Evolutionary conservation across 257 asterid genomes (phyloP), one percentile per base, ranked within the genome.

Genomic region (Petunia axillaris): DNA sequence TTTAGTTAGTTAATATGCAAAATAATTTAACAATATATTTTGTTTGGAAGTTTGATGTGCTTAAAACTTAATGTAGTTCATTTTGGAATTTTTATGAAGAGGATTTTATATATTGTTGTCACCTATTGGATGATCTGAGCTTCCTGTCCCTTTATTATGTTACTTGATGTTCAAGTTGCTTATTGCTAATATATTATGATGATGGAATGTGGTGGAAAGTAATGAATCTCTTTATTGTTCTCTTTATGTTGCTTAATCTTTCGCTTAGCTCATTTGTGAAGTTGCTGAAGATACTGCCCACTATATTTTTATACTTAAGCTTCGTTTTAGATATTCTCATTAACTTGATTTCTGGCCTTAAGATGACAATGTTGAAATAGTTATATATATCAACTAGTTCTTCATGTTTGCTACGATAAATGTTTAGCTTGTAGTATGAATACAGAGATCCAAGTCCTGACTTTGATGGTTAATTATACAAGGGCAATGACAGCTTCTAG

Each of bases 51-150:
- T 10, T 50, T 50, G 36, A 73, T 73, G 46, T 11, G 46, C 36
- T 73, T 11, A 50, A 73, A 50, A 3, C 36, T 50, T 71, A 71
- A 63, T 77, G 81, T 77, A 60, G 59, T 60, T 62, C 46, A 60
- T 41, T 48, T 43, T 60, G 66, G 46, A 43, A 40, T 59, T 11
- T 77, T 71, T 71, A 5, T 71, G 11, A 48, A 46, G 58, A 68
- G 44, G 6, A 35, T 48, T 57, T 71, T 71, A n/a, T 52, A 50
- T 11, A 71, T 44, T 48, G 25, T 43, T 43, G 35, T 71, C 57
- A 35, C 43, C 25, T 46, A 0, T 10, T 48, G 44, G 60, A 25
- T 25, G 25, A 11, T 48, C 35, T 35, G 35, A 35, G 57, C 77
- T 71, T 11, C 14, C 35, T 35, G 78, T 50, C 62, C 16, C 25